phyloP scores from a whole-genome alignment of 441 rosid genomes.

The Bocquillonia castaneifolia region DNA sequence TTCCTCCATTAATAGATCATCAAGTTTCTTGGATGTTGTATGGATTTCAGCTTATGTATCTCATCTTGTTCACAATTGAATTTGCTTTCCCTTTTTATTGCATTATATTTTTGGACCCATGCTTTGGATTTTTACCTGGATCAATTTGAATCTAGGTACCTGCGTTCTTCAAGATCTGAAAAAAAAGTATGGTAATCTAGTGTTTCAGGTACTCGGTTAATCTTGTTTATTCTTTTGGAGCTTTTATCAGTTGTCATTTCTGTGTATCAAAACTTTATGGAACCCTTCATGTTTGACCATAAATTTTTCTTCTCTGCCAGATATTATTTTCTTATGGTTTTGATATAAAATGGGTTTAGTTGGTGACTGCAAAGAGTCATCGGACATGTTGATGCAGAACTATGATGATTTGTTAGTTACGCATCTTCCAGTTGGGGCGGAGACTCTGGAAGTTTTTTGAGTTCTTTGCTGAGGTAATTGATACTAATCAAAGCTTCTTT shows the following conservation, averaged over 20 bases:
- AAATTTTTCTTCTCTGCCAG: background rate
- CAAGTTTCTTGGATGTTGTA: background rate
- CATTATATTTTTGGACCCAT: constrained; percentile 24
- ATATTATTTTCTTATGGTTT: background rate
- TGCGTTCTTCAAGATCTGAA: constrained; percentile 26
- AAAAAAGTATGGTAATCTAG: constrained; percentile 28
- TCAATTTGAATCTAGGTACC: constrained; percentile 37
- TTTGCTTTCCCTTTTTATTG: background rate
- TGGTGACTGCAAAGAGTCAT: constrained; percentile 4
- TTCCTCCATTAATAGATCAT: constrained; percentile 12
- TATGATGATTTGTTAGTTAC: background rate
- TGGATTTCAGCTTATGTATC: constrained; percentile 8
- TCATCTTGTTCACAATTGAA: constrained; percentile 8
- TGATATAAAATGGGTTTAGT: constrained; percentile 4
- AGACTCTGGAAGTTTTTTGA: background rate
- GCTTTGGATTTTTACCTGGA: constrained; percentile 34
- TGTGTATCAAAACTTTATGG: background rate
- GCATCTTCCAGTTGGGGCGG: background rate
- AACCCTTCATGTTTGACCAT: background rate
- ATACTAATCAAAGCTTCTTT: background rate
- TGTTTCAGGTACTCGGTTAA: constrained; percentile 31
- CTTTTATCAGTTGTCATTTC: background rate
- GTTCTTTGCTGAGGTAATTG: constrained; percentile 13
- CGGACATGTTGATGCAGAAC: constrained; percentile 2
- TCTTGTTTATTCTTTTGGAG: background rate